phyloP scores from a whole-genome alignment of 148 eudicot genomes.

The Chenopodium quinoa region DNA sequence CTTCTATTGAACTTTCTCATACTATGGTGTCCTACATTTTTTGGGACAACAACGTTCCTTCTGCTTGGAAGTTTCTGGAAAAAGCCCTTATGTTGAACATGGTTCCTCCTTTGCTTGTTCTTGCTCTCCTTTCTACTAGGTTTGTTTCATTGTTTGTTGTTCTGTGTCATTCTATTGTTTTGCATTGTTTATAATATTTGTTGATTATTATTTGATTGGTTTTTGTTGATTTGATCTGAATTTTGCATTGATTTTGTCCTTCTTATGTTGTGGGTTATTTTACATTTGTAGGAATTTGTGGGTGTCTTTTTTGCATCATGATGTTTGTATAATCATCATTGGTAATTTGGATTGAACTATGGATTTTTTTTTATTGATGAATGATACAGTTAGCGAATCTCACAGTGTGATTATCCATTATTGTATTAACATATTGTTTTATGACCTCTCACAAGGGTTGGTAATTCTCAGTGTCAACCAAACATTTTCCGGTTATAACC shows the following conservation, averaged over 20 bases:
- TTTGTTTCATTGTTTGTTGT: constrained; percentile 15
- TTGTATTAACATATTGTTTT: too few species aligned
- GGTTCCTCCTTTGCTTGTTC: constrained; percentile 70
- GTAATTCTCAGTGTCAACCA: too few species aligned
- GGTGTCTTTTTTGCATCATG: neutral
- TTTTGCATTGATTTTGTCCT: neutral
- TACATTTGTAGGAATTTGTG: neutral
- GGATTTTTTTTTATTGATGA: neutral
- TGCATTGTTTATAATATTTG: neutral
- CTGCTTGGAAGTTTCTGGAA: constrained; percentile 89
- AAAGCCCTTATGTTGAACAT: constrained; percentile 50
- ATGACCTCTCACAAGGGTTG: too few species aligned
- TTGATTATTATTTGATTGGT: too few species aligned
- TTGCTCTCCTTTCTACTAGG: constrained; percentile 83
- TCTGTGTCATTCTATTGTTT: neutral
- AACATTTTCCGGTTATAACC: neutral
- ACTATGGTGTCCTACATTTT: constrained; percentile 76
- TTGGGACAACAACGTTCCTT: constrained; percentile 81
- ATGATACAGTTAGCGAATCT: too few species aligned
- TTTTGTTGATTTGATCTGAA: neutral
- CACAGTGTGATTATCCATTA: too few species aligned
- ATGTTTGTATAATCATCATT: neutral
- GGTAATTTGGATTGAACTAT: constrained; percentile 3
- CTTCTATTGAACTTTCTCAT: constrained; percentile 72
- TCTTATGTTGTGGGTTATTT: neutral